These are phyloP conservation scores for Agrostemma githago DNA, from an alignment of 148 eudicot species.

Conservation along the genomic window DNA sequence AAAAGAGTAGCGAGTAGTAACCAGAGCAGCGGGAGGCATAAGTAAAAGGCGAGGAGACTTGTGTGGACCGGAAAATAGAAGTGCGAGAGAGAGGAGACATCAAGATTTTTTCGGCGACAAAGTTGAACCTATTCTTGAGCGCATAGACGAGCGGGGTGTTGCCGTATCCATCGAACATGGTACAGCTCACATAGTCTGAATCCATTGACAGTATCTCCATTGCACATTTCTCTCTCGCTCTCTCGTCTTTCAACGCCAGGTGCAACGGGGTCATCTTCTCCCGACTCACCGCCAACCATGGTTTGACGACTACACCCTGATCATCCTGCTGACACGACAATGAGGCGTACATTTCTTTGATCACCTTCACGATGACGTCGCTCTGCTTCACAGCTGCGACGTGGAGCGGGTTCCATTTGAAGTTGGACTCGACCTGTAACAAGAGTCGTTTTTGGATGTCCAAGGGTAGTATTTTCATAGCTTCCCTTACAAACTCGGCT, in stretches of 20 bases:
- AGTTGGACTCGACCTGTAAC: too few relatives aligned
- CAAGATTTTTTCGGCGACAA: conserved; percentile 6
- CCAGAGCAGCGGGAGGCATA: not conserved
- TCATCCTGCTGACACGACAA: too few relatives aligned
- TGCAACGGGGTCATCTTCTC: not conserved
- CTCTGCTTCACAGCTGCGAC: too few relatives aligned
- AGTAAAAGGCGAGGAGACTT: not conserved
- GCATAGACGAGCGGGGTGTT: conserved; percentile 9
- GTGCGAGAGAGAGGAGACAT: not conserved
- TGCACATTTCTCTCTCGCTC: not conserved
- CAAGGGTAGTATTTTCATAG: too few relatives aligned
- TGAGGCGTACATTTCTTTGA: too few relatives aligned
- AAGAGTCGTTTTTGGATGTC: too few relatives aligned
- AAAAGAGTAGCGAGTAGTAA: not conserved
- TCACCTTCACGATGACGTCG: too few relatives aligned
- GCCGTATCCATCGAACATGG: not conserved
- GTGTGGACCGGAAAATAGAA: not conserved
- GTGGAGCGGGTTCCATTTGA: too few relatives aligned
- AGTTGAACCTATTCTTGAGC: not conserved
- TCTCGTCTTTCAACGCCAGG: not conserved
- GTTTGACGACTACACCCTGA: not conserved
- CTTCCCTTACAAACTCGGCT: too few relatives aligned
- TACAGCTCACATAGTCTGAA: not conserved
- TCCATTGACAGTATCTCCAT: conserved; percentile 19
- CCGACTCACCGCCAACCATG: not conserved